A percentile compares a stretch with the other conserved stretches of the same genome.
phyloP scores from a whole-genome alignment of 768 basidiomycete species.

The Tubosaeta sp. region DNA sequence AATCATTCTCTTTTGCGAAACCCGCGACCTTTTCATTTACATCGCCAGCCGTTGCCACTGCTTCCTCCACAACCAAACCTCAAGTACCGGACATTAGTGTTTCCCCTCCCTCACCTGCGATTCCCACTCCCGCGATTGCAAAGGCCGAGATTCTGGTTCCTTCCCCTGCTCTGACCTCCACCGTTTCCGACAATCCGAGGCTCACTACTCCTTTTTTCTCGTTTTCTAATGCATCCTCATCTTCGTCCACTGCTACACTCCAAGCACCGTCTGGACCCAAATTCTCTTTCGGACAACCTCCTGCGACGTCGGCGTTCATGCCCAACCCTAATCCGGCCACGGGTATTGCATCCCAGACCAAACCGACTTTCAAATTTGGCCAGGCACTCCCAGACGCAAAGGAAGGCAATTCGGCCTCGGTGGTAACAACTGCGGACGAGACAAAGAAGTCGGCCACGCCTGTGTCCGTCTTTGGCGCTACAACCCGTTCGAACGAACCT shows the following conservation, averaged over 20 bases:
- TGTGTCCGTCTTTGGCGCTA: constrained; percentile 14
- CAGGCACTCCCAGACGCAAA: constrained; percentile 19
- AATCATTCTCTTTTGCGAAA: constrained; percentile 13
- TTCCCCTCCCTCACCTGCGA: neutral
- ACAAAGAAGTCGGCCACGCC: constrained; percentile 25
- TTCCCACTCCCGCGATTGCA: constrained; percentile 5
- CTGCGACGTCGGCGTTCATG: constrained; percentile 2
- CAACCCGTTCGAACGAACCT: constrained; percentile 17
- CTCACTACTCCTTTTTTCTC: constrained; percentile 18
- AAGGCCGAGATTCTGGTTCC: constrained; percentile 5
- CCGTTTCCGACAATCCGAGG: constrained; percentile 9
- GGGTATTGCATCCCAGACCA: constrained; percentile 16
- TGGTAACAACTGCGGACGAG: constrained; percentile 16
- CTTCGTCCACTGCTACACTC: neutral
- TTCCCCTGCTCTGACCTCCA: neutral
- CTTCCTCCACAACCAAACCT: constrained; percentile 2
- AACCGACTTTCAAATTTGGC: constrained; percentile 19
- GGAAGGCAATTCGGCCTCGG: constrained; percentile 17
- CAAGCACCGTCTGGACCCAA: constrained; percentile 12
- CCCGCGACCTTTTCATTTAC: constrained; percentile 21
- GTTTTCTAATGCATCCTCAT: constrained; percentile 12
- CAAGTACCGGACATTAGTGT: constrained; percentile 18
- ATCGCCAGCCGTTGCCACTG: constrained; percentile 14
- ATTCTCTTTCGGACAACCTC: constrained; percentile 25
- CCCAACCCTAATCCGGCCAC: constrained; percentile 4